Evolutionary conservation across 768 basidiomycete species (phyloP).

Genomic region (Trametes maxima): DNA sequence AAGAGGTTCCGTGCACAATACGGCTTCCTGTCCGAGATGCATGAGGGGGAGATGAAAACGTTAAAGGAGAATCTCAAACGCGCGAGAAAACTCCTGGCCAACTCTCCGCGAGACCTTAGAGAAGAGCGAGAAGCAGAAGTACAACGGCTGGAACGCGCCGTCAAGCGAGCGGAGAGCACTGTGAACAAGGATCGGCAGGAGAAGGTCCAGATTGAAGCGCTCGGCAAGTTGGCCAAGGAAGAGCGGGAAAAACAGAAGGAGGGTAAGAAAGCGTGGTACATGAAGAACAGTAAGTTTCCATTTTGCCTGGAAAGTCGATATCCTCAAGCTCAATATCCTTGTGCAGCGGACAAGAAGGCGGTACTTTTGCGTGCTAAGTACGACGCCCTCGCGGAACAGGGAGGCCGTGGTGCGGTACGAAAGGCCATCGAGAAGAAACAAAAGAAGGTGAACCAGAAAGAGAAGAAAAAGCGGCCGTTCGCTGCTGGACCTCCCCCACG

Average conservation of each 20-base stretch:
- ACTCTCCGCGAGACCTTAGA: constrained; percentile 62
- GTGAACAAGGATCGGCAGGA: constrained; percentile 75
- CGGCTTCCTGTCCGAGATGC: constrained; percentile 69
- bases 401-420: constrained; percentile 81
- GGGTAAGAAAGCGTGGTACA: constrained; percentile 84
- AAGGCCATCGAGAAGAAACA: constrained; percentile 89
- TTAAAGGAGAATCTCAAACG: constrained; percentile 67
- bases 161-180: constrained; percentile 75
- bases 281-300: constrained; percentile 67
- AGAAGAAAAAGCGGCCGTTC: constrained; percentile 84
- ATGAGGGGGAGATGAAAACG: constrained; percentile 61
- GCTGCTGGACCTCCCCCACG: constrained; percentile 23
- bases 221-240: constrained; percentile 47
- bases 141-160: constrained; percentile 64
- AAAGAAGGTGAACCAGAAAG: constrained; percentile 84
- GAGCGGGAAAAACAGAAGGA: constrained; percentile 67
- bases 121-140: constrained; percentile 70
- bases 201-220: constrained; percentile 67
- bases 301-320: neutral
- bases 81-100: constrained; percentile 63
- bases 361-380: constrained; percentile 74
- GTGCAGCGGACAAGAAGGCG: constrained; percentile 79
- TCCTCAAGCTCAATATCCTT: too few species aligned
- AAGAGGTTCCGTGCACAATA: constrained; percentile 73
- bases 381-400: constrained; percentile 73